Evolutionary conservation across 148 eudicot species (phyloP), one percentile per base, ranked within the genome.

Genomic region (Chenopodium album): DNA sequence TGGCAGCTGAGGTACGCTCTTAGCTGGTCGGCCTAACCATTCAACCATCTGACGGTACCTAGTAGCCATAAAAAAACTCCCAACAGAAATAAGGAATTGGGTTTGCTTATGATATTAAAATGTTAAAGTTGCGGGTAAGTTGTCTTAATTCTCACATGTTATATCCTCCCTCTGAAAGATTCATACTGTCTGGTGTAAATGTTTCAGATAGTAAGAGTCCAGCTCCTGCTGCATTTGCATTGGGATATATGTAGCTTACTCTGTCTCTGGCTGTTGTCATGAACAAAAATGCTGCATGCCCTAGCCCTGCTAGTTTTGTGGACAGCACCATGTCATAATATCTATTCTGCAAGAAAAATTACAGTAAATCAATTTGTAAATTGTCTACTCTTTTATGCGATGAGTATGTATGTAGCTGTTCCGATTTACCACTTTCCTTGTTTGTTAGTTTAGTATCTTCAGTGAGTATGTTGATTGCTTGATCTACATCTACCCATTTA

Each of bases 271-370:
- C 98, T 46, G 94, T 88, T 48, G 97, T 69, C 97, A 95, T 92
- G 84, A 93, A 95, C 89, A 93, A 82, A 85, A 95, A 95, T 22
- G 95, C 85, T 10, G 90, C 98, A 78, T 93, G 96, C 54, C 98
- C 98, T n/a, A 95, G 71, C 79, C 98, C 98, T 79, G 98, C 97
- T 76, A 95, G 89, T 86, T 90, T 95, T 66, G 98, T 95, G 26
- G 98, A 93, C 78, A 95, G 52, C 75, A 92, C 86, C 97, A 93
- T 90, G 79, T 95, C 98, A 75, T 95, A 95, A 81, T 93, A 95
- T 89, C 93, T 90, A 80, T 48, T 78, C 98, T 95, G 92, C 86
- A 88, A 81, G 82, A 12, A 7, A 32, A 20, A 32, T 34, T 6
- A 26, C 32, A 31, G 32, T 31, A 22, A 48, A 14, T 23, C 9